Conservation (phyloP, 441 rosid genomes). For the Croton laevigatus region DNA sequence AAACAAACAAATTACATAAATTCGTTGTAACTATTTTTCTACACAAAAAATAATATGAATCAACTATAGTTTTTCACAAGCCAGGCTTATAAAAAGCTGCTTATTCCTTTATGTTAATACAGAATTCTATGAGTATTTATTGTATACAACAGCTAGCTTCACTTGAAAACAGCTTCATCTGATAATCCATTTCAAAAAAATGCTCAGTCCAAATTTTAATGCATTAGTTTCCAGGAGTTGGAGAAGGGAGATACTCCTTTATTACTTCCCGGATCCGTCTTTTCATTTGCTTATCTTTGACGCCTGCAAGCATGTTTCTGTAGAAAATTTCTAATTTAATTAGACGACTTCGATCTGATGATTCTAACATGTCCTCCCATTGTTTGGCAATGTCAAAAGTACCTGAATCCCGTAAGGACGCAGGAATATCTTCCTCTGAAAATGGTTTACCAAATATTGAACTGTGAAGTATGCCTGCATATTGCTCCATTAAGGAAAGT, state of each 20-base stretch:
- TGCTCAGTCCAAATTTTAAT: neutral
- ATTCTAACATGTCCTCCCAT: constrained; percentile 83
- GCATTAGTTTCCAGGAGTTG: constrained; percentile 22
- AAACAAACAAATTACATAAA: neutral
- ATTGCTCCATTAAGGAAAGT: constrained; percentile 60
- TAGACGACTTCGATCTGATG: constrained; percentile 61
- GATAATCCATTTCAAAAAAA: neutral
- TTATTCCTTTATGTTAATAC: neutral
- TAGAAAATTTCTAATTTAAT: constrained; percentile 70
- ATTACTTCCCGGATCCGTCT: constrained; percentile 74
- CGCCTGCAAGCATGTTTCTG: constrained; percentile 62
- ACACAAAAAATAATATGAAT: neutral
- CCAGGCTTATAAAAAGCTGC: neutral
- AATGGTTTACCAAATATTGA: constrained; percentile 77
- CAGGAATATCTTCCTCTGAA: constrained; percentile 62
- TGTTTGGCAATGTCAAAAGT: constrained; percentile 59
- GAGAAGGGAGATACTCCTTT: constrained; percentile 54
- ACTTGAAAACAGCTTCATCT: neutral
- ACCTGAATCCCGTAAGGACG: constrained; percentile 44
- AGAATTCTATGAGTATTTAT: too few species aligned
- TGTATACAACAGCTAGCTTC: too few species aligned
- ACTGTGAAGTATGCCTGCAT: constrained; percentile 78
- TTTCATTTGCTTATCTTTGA: constrained; percentile 80
- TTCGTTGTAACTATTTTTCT: neutral
- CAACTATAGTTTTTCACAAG: neutral